Percentiles rank a stretch among this genome's conserved stretches.
These are phyloP conservation scores for Venustampulla echinocandica DNA, from an alignment of 495 filamentous ascomycete genomes.

Conservation along the genomic window DNA sequence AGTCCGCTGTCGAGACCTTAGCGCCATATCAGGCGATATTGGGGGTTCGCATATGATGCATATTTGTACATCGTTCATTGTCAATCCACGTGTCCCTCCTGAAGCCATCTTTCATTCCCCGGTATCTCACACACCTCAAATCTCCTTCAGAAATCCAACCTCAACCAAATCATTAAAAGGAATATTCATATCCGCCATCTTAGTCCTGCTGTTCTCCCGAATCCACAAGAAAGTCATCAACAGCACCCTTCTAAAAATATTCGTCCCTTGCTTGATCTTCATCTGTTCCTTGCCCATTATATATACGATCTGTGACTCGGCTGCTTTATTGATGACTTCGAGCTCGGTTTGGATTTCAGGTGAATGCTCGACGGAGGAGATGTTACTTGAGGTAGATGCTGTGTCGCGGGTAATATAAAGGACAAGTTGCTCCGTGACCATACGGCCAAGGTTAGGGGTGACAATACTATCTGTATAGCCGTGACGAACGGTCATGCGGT, in stretches of 20 bases:
- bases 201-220: conserved; percentile 57
- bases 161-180: conserved; percentile 56
- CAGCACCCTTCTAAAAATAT: conserved; percentile 36
- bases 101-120: too few relatives aligned
- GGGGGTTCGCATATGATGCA: too few relatives aligned
- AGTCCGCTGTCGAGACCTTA: too few relatives aligned
- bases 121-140: conserved; percentile 29
- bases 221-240: conserved; percentile 57
- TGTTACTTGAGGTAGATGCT: conserved; percentile 8
- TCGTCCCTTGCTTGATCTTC: conserved; percentile 38
- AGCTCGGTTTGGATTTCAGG: conserved; percentile 35
- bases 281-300: conserved; percentile 69
- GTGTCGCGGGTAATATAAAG: conserved; percentile 38
- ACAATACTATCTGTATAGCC: conserved; percentile 65
- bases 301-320: conserved; percentile 54
- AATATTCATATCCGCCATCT: conserved; percentile 52
- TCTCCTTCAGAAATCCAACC: conserved; percentile 63
- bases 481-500: conserved; percentile 57
- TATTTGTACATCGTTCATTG: too few relatives aligned
- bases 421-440: conserved; percentile 53
- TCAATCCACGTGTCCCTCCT: too few relatives aligned
- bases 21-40: too few relatives aligned
- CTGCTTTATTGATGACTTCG: conserved; percentile 46
- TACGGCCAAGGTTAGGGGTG: conserved; percentile 46
- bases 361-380: conserved; percentile 23